These are phyloP conservation scores for Zoysia pacifica DNA, from an alignment of 176 grass and related monocot genomes.

Conservation along the genomic window DNA sequence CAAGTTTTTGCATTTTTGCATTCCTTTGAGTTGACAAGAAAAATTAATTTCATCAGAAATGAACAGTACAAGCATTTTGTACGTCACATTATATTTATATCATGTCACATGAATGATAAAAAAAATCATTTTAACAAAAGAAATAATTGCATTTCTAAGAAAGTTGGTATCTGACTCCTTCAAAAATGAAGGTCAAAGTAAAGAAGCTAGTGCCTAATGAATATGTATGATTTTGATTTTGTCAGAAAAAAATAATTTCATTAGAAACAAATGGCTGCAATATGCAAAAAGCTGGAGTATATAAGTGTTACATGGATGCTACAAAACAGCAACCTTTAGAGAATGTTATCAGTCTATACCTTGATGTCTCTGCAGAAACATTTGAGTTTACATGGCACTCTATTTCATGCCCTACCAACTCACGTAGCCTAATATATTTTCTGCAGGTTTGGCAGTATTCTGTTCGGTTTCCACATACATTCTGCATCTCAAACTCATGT, in stretches of 20 bases:
- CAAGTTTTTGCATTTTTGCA: background rate
- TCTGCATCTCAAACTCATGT: slow-evolving; percentile 51
- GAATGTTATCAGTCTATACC: slow-evolving; percentile 44
- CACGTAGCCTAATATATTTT: slow-evolving; percentile 81
- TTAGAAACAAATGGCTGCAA: background rate
- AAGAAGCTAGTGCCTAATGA: background rate
- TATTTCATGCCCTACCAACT: slow-evolving; percentile 71
- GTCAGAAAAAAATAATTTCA: background rate
- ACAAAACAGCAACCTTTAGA: background rate
- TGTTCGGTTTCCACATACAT: slow-evolving; percentile 95
- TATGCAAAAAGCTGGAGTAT: slow-evolving; percentile 1
- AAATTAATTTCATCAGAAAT: too few species aligned
- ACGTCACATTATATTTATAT: too few species aligned
- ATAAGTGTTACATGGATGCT: slow-evolving; percentile 1
- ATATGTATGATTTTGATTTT: background rate
- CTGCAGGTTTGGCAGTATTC: slow-evolving; percentile 77
- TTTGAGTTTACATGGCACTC: slow-evolving; percentile 62
- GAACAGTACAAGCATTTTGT: too few species aligned
- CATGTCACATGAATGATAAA: too few species aligned
- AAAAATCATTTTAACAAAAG: too few species aligned
- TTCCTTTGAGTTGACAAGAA: too few species aligned
- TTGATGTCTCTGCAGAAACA: slow-evolving; percentile 59
- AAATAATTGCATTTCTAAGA: background rate
- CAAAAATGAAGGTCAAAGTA: background rate
- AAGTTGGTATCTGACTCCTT: background rate